Conservation (phyloP, 345 rosid species). For the Dipteronia sinensis region DNA sequence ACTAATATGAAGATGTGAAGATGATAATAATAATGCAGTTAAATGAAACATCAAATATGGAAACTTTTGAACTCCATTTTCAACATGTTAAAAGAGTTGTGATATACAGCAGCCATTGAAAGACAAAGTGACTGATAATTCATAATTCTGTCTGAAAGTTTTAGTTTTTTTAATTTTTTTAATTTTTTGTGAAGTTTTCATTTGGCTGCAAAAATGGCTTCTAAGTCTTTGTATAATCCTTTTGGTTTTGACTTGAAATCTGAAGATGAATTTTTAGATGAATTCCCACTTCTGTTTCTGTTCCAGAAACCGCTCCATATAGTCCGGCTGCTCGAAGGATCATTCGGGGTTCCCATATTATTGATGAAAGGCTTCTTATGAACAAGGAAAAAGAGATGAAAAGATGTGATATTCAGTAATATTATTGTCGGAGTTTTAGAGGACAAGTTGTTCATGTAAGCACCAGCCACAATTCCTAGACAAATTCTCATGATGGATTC, state of each 20-base stretch:
- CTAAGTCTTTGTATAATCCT: slow-evolving; percentile 74
- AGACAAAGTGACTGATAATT: background rate
- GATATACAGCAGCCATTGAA: slow-evolving; percentile 3
- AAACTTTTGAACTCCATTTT: background rate
- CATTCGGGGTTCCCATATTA: slow-evolving; percentile 47
- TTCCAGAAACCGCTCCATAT: slow-evolving; percentile 80
- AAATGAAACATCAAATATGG: background rate
- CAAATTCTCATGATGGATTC: slow-evolving; percentile 62
- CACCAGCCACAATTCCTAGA: slow-evolving; percentile 72
- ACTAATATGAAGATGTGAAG: no score
- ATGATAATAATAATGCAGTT: no score
- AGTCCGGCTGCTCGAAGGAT: slow-evolving; percentile 70
- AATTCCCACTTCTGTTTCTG: slow-evolving; percentile 60
- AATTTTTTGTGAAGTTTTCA: slow-evolving; percentile 21
- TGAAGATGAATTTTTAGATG: no score
- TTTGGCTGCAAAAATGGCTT: slow-evolving; percentile 80
- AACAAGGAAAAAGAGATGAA: slow-evolving; percentile 84
- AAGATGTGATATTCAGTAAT: slow-evolving; percentile 62
- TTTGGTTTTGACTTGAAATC: slow-evolving; percentile 60
- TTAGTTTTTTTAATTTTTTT: no score
- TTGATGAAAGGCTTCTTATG: slow-evolving; percentile 94
- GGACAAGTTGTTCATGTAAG: slow-evolving; percentile 46
- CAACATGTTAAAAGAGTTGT: background rate
- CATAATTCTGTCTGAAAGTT: background rate
- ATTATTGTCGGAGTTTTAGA: slow-evolving; percentile 49